Base-by-base conservation (phyloP, 345 rosid species). In the Bretschneidera sinensis region DNA sequence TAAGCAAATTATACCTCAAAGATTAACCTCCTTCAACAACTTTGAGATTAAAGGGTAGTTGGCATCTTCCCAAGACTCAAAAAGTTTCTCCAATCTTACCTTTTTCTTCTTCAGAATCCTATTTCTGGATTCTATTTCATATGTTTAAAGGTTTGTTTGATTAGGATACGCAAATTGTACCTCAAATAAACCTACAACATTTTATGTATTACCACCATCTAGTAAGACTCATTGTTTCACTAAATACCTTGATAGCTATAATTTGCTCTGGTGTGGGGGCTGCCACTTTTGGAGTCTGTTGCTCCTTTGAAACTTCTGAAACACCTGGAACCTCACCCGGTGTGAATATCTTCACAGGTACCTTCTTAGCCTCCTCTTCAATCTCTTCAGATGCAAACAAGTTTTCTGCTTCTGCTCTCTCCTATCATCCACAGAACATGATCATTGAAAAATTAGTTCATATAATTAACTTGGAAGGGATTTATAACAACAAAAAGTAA, bases 261-360 rank as follows among this genome's bases (percentile, higher is more conserved):
- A 95, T 88, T 71, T 95, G 95, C 81, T 95, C 98, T 7, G 83
- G 91, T 43, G 99, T 95, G 8, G 99, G 96, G 48, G 91, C 87
- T 65, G 85, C 89, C 71, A 86, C 79, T 80, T 86, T 82, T 0
- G 88, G 97, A 60, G 63, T 69, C 67, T 78, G 83, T 22, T 81
- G 71, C 20, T 86, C 84, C 70, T 83, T 87, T 1, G 60, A 72
- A 64, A 63, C 83, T 63, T 84, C 95, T 51, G 69, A 15, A 54
- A n/a, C n/a, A n/a, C n/a, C n/a, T n/a, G n/a, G n/a, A n/a, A 73
- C 76, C 78, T 82, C 99, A 65, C 71, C 86, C 17, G 81, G 84
- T 43, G 79, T 74, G 57, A 70, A 51, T 23, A 78, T 73, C 78
- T 82, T 88, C n/a, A 50, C 68, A 21, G 85, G 69, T 68, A 80